Conservation (phyloP, 140 eudicot species). For the Oenanthe javanica region DNA sequence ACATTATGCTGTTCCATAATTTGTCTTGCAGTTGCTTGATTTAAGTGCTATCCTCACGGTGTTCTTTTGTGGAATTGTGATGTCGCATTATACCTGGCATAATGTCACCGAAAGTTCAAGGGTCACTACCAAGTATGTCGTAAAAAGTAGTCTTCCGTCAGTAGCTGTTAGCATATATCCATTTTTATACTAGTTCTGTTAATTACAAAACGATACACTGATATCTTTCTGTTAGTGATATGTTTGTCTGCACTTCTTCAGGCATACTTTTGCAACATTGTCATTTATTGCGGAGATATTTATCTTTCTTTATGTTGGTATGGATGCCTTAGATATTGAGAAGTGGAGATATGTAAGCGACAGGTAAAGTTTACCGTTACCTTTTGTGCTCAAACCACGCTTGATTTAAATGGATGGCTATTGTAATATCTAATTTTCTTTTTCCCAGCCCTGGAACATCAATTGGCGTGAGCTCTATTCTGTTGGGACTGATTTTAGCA, state of each 20-base stretch:
- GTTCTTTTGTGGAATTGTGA: conserved; percentile 87
- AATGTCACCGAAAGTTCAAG: conserved; percentile 84
- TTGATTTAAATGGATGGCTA: not conserved
- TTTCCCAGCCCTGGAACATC: conserved; percentile 67
- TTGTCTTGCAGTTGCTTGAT: conserved; percentile 56
- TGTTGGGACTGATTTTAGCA: conserved; percentile 65
- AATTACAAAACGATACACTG: not conserved
- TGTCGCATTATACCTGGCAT: conserved; percentile 97
- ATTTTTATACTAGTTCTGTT: conserved; percentile 1
- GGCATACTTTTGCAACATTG: conserved; percentile 95
- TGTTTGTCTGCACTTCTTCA: conserved; percentile 20
- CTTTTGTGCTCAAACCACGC: not conserved
- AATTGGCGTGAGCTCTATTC: conserved; percentile 55
- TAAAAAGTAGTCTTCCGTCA: not conserved
- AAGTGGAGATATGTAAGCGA: conserved; percentile 71
- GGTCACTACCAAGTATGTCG: conserved; percentile 72
- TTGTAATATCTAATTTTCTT: conserved; percentile 3
- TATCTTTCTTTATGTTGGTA: conserved; percentile 92
- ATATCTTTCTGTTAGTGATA: not conserved
- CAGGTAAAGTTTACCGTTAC: conserved; percentile 37
- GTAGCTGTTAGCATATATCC: not conserved
- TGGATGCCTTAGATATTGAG: conserved; percentile 96
- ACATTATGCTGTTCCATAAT: not conserved
- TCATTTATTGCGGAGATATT: conserved; percentile 80
- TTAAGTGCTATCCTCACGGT: conserved; percentile 86